Evolutionary conservation across 305 asterid genomes (phyloP).

Genomic region (Ilex paraguariensis): DNA sequence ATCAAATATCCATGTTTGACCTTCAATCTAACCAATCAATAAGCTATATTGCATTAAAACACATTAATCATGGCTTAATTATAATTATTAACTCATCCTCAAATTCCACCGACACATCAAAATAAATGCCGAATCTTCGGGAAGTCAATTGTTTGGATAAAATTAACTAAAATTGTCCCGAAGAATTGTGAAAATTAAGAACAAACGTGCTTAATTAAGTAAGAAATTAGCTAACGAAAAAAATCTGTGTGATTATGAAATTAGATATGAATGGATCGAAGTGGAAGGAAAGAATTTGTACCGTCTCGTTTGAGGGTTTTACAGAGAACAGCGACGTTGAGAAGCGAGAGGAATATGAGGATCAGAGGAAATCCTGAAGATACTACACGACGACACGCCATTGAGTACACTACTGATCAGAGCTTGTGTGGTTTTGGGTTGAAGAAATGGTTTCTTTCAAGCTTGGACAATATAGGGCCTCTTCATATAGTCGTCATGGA

Average conservation of each 20-base stretch:
- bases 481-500: background rate
- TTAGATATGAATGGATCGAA: background rate
- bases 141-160: background rate
- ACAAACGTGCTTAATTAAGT: background rate
- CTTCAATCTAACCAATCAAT: background rate
- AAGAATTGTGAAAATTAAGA: background rate
- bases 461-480: background rate
- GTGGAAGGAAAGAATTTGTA: conserved; percentile 22
- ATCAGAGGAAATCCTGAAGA: conserved; percentile 20
- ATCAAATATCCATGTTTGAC: too few relatives aligned
- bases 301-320: conserved; percentile 98
- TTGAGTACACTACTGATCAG: conserved; percentile 14
- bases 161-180: background rate
- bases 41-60: background rate
- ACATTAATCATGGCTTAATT: background rate
- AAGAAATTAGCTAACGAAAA: background rate
- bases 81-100: background rate
- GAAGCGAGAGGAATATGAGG: conserved; percentile 32
- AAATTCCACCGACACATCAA: background rate
- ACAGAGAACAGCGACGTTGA: conserved; percentile 49
- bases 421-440: background rate
- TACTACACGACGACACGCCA: conserved; percentile 23
- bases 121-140: too few relatives aligned
- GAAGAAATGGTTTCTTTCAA: background rate
- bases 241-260: background rate